These are phyloP conservation scores for Ganoderma boninense DNA, from an alignment of 1,284 basidiomycete species.

Conservation along the genomic window DNA sequence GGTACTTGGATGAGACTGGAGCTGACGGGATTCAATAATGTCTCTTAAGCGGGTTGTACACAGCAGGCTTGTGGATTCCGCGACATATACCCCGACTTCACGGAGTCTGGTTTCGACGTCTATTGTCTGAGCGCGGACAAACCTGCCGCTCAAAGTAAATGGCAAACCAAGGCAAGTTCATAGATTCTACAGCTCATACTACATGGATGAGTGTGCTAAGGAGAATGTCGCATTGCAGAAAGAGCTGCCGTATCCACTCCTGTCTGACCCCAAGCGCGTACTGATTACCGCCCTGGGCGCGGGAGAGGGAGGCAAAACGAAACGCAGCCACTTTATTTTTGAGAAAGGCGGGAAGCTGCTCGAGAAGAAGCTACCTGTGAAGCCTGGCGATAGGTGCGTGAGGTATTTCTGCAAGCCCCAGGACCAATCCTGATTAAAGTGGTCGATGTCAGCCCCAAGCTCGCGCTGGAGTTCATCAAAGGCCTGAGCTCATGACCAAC, in stretches of 20 bases:
- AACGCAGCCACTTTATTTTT: conserved; percentile 91
- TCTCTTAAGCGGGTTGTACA: conserved; percentile 79
- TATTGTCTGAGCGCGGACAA: conserved; percentile 90
- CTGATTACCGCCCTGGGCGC: conserved; percentile 88
- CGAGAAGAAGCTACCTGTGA: conserved; percentile 84
- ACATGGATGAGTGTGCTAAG: neutral
- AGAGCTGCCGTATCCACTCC: conserved; percentile 82
- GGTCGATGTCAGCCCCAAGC: conserved; percentile 25
- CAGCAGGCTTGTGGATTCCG: conserved; percentile 91
- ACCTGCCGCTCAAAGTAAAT: conserved; percentile 81
- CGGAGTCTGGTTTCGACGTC: conserved; percentile 73
- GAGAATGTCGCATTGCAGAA: conserved; percentile 55
- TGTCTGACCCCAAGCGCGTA: conserved; percentile 86
- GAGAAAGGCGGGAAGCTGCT: conserved; percentile 88
- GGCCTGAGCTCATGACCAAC: conserved; percentile 14
- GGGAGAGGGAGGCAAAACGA: conserved; percentile 81
- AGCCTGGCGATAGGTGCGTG: conserved; percentile 79
- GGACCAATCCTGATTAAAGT: neutral
- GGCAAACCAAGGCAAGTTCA: conserved; percentile 78
- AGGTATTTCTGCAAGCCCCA: neutral
- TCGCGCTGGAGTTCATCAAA: conserved; percentile 40
- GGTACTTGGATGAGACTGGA: neutral
- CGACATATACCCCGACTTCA: conserved; percentile 82
- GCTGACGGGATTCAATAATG: neutral
- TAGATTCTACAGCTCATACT: neutral